Evolutionary conservation across 768 basidiomycete species (phyloP), one percentile per base, ranked within the genome.

Genomic region (Rubroboletus satanas): DNA sequence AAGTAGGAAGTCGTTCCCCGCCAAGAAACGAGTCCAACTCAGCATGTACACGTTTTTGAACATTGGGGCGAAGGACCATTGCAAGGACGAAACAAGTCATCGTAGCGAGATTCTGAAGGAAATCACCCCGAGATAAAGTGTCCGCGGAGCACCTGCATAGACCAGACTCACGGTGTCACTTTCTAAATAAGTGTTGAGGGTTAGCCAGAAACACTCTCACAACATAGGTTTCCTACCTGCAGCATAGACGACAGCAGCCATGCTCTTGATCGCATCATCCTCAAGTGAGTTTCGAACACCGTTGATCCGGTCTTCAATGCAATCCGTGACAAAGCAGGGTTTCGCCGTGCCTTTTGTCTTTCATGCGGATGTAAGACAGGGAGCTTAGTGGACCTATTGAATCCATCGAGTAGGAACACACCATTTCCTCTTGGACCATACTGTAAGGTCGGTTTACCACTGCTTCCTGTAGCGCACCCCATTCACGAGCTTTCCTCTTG

Each of bases 201-300:
- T 52, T 17, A 52, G 43, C 26, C 10, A 45, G n/a, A 52, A 28
- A 35, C 5, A 17, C 28, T 14, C 10, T 2, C 7, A 4, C 9
- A 26, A 28, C 17, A 17, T 29, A 9, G 11, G 23, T 4, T n/a
- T 21, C 51, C 18, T 23, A 52, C 51, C 44, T 46, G 51, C 51
- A 29, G 43, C 51, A 21, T 52, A 52, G 26, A 52, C 51, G 5
- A 52, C 51, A 21, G 51, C 51, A 7, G 51, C 51, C 44, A 52
- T 52, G 43, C 51, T 52, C 36, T 52, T 52, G 33, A 52, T 52
- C 18, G 43, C 51, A 9, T 52, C 26, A 23, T 52, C 44, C 3
- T 9, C 36, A 29, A 52, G 33, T 3, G 51, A 52, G 15, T 52
- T 52, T 14, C 35, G 35, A 31, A 10, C 29, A 17, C 51, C 51